Percentiles rank a stretch among this genome's conserved stretches.
Conservation (phyloP, 73 alveolate genomes). For the Paramecium sexaurelia region DNA sequence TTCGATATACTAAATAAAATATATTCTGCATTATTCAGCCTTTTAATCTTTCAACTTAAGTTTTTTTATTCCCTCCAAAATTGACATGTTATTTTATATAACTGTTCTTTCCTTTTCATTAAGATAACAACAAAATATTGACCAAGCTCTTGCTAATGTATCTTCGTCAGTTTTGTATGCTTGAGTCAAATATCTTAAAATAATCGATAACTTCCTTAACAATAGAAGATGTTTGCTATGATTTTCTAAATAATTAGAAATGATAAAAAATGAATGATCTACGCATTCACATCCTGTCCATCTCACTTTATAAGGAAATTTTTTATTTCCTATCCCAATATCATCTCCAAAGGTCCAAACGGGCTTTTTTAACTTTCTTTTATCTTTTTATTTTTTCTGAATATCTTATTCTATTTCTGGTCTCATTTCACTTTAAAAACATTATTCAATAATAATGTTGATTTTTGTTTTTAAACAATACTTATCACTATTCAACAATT, state of each 20-base stretch:
- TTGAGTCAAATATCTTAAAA: neutral
- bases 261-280: neutral
- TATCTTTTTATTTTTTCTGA: neutral
- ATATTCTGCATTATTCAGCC: neutral
- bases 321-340: slow-evolving; percentile 33
- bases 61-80: neutral
- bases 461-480: neutral
- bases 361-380: neutral
- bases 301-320: slow-evolving; percentile 33
- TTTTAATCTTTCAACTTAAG: neutral
- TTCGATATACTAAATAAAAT: neutral
- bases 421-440: slow-evolving; percentile 9
- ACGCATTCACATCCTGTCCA: slow-evolving; percentile 37
- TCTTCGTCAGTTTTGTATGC: neutral
- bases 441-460: neutral
- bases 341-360: slow-evolving; percentile 25
- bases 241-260: neutral
- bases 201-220: neutral
- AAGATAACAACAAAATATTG: neutral
- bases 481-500: neutral
- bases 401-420: neutral
- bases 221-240: neutral
- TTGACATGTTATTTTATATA: neutral
- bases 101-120: neutral
- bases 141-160: neutral